These are phyloP conservation scores for Fusarium sp. DNA, from an alignment of 2,329 filamentous ascomycete species.

Conservation along the genomic window DNA sequence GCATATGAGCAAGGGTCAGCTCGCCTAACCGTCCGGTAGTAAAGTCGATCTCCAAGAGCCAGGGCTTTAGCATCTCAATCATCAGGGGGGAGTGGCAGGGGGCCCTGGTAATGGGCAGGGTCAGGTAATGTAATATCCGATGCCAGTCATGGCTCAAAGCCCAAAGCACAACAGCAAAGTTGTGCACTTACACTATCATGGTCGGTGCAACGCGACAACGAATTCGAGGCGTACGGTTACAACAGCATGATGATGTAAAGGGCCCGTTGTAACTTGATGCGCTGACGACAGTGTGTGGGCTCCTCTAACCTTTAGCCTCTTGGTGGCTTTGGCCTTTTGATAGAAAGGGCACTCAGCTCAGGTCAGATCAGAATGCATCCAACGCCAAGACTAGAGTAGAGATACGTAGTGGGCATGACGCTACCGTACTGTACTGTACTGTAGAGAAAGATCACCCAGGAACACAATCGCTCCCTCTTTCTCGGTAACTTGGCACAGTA, in stretches of 20 bases:
- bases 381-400: conserved; percentile 13
- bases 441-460: conserved; percentile 11
- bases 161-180: background rate
- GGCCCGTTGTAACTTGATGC: background rate
- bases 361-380: background rate
- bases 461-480: conserved; percentile 8
- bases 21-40: conserved; percentile 30
- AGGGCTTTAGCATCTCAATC: conserved; percentile 18
- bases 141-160: background rate
- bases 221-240: background rate
- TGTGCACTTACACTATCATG: conserved; percentile 9
- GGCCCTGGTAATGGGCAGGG: background rate
- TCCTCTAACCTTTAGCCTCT: background rate
- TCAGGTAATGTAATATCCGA: conserved; percentile 21
- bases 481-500: conserved; percentile 24
- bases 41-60: conserved; percentile 27
- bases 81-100: conserved; percentile 12
- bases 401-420: conserved; percentile 2
- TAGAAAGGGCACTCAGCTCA: conserved; percentile 1
- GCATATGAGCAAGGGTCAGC: conserved; percentile 11
- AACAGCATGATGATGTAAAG: conserved; percentile 1
- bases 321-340: conserved; percentile 1
- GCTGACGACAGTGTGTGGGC: conserved; percentile 4
- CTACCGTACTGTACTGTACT: background rate
- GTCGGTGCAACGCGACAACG: conserved; percentile 6